Evolutionary conservation across 352 stramenopile genomes (phyloP), one percentile per base, ranked within the genome.

Genomic region (Globisporangium yorkense): DNA sequence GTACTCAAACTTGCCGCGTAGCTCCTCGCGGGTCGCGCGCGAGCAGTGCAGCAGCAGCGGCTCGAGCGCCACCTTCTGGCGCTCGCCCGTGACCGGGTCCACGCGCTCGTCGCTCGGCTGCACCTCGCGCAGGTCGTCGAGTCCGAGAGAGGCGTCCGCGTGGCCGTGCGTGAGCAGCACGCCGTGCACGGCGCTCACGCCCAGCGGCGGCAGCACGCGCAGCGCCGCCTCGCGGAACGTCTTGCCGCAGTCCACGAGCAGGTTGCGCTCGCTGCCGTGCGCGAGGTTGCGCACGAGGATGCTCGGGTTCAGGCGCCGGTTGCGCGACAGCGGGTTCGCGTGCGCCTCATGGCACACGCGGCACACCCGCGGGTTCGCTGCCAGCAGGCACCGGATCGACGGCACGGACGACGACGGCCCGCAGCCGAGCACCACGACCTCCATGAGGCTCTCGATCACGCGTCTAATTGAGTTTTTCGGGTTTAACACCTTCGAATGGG

Each of bases 211-310:
- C 50, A 93, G 89, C 37, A 81, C 70, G 8, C 84, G 67, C 45
- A 94, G 67, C 44, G 85, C 73, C 8, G 76, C 63, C 56, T 94
- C 79, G n/a, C 84, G 79, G 63, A 96, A 96, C 20, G 87, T 96
- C 61, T 96, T 96, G 56, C 87, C 87, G 62, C 80, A 92, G 66
- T 96, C 87, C 39, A 96, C 80, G 47, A 94, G 78, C 20, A 95
- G 70, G 56, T 91, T 89, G 20, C 57, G 59, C 24, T 27, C 24
- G 24, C 24, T 27, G 52, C 70, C 51, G 3, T 21, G 57, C 9
- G 53, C 59, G 13, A 75, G 52, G 63, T 85, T 72, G 31, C 78
- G 81, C 40, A 94, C 73, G 35, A 94, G 75, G 54, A 94, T 59
- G 61, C 79, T 90, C 47, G 85, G 85, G 50, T 93, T 94, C 39